Conservation (phyloP, 1,284 basidiomycete genomes). For the Fomitopsis betulina region DNA sequence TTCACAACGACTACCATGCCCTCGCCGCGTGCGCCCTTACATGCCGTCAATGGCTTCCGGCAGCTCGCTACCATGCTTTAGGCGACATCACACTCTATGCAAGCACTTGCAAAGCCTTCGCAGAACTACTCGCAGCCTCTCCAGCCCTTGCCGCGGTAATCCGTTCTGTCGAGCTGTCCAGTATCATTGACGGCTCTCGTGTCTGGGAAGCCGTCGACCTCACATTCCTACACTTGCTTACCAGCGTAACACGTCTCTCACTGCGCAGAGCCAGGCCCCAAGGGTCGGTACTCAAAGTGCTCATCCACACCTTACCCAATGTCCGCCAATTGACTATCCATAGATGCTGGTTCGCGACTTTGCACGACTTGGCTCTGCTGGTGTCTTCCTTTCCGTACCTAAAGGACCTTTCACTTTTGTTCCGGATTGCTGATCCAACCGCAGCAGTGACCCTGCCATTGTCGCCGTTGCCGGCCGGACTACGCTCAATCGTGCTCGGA, state of each 20-base stretch:
- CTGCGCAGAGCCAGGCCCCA: background rate
- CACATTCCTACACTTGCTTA: background rate
- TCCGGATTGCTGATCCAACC: background rate
- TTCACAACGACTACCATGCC: slow-evolving; percentile 16
- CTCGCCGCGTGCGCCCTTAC: slow-evolving; percentile 15
- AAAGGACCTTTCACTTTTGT: background rate
- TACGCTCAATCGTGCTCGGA: background rate
- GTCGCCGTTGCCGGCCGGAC: background rate
- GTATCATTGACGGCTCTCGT: background rate
- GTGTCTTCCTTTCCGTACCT: background rate
- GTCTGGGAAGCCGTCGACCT: background rate
- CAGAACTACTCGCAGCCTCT: background rate
- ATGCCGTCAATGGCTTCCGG: slow-evolving; percentile 12
- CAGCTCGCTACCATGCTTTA: slow-evolving; percentile 27
- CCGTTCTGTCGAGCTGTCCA: background rate
- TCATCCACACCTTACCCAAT: background rate
- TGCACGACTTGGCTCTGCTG: background rate
- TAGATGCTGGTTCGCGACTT: background rate
- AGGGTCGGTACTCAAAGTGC: background rate
- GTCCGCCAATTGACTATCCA: background rate
- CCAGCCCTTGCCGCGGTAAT: background rate
- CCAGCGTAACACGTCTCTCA: background rate
- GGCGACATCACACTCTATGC: background rate
- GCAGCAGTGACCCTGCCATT: background rate
- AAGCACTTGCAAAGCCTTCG: background rate